Conservation (phyloP, 805 yeast genomes). For the Suhomyces kilbournensis region DNA sequence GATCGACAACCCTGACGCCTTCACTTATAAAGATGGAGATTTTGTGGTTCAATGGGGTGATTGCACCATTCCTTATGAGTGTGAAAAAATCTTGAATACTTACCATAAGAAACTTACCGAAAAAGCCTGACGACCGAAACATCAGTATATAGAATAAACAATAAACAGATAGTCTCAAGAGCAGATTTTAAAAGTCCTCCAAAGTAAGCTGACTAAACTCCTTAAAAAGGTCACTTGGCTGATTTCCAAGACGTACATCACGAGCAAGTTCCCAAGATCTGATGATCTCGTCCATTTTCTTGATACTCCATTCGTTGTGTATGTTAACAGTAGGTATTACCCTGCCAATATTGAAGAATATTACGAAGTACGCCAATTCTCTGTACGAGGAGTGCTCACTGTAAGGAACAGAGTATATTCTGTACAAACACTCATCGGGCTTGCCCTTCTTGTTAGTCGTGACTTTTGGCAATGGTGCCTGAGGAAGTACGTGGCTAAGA, state of each 20-base stretch:
- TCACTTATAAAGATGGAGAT: conserved; percentile 60
- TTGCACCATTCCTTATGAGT: conserved; percentile 49
- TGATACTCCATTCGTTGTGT: conserved; percentile 21
- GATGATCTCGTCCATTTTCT: conserved; percentile 33
- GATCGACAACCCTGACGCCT: conserved; percentile 3
- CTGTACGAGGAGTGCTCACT: conserved; percentile 91
- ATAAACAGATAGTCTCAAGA: background rate
- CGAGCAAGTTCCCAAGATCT: conserved; percentile 27
- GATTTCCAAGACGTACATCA: conserved; percentile 1
- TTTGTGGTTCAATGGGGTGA: conserved; percentile 61
- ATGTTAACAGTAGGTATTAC: conserved; percentile 80
- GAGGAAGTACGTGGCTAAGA: conserved; percentile 31
- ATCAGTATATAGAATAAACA: background rate
- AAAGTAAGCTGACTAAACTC: background rate
- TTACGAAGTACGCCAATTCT: conserved; percentile 69
- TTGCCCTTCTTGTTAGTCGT: conserved; percentile 13
- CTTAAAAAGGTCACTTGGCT: background rate
- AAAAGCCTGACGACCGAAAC: background rate
- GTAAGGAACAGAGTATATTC: conserved; percentile 72
- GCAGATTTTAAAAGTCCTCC: background rate
- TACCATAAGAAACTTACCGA: conserved; percentile 4
- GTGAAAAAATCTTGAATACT: conserved; percentile 46
- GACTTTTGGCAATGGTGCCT: conserved; percentile 15
- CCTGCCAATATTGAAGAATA: conserved; percentile 44
- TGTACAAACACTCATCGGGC: conserved; percentile 26